Base-by-base conservation (phyloP, 148 eudicot genomes). In the Persicaria maculosa region DNA sequence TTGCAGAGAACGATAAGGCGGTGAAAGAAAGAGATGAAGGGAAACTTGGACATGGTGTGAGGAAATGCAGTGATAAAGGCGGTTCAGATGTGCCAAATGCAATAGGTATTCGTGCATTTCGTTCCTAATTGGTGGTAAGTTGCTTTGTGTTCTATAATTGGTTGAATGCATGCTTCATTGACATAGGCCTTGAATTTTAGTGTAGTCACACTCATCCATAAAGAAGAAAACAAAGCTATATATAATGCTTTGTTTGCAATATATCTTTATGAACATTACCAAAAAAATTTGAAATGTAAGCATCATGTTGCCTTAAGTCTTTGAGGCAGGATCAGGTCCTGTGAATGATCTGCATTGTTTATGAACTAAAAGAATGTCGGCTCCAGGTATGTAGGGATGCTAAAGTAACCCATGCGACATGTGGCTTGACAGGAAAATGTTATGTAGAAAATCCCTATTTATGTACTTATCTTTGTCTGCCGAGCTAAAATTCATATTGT, bases 31-130 rank as follows among this genome's bases (percentile, higher is more conserved):
- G 46, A 43, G 75, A 48, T 62, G 83, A 47, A 36, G 62, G 50
- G 36, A 58, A 75, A 55, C 25, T 52, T 47, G 72, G 47, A 50
- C 45, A 7, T 68, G 68, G 73, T 11, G 68, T 54, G 47, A 52
- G 5, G 62, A 71, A 72, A 45, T 43, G 65, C 1, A 75, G 61
- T 68, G 52, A 74, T 68, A 4, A 77, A 80, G 78, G 44, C 50
- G 14, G 52, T 59, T 47, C 61, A 9, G 50, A 47, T 50, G 71
- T 72, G 46, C 81, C 78, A 64, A 76, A 76, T 31, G 76, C 61
- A 50, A 72, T 19, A 73, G 83, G 86, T 84, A 84, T 72, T 47
- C 12, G 46, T 8, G 46, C 40, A 4, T 19, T n/a, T 55, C 2
- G 20, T 55, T 55, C 52, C 52, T 48, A 48, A 48, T 48, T 9